Base-by-base conservation (phyloP, 768 basidiomycete genomes). In the Phaeolepiota aurea region DNA sequence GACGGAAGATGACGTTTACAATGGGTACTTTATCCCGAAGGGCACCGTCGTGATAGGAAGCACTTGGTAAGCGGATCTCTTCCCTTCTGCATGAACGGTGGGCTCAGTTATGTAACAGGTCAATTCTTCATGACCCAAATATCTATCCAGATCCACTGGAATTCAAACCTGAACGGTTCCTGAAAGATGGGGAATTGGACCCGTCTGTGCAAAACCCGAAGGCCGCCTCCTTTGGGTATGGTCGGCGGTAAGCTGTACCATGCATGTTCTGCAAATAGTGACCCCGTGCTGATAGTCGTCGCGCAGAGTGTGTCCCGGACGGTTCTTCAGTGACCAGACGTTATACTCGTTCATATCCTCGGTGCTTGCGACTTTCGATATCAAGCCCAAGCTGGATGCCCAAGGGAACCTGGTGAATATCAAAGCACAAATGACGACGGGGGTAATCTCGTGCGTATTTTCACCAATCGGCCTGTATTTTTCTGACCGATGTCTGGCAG, bases 111-210 rank as follows among this genome's bases (percentile, higher is more conserved):
- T n/a, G 21, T 9, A 38, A 18, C 15, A 38, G 37, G 66, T 56
- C 55, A 7, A 47, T 68, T 28, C 41, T 54, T n/a, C 64, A 61
- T 31, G 57, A 68, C 16, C 51, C 56, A 38, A 40, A 42, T 21
- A 43, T 47, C 4, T 71, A 68, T 38, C 58, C 61, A 1, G 48
- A 62, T n/a, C 63, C 67, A 14, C 48, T 54, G 10, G 37, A 50
- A 5, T 70, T 70, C 45, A 48, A 46, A 0, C 67, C 67, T 5
- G 64, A 67, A 28, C 54, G 69, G 15, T 69, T 62, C 39, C 42
- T 64, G 10, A 40, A 44, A 15, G 48, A 55, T 31, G 54, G 54
- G 5, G 41, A 46, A 20, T 36, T 51, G n/a, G 42, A 57, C 20
- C 43, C 41, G 2, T 40, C 33, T 4, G 41, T 56, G 2, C n/a